Evolutionary conservation across 805 yeast species (phyloP).

Genomic region (Nakazawaea pomicola): DNA sequence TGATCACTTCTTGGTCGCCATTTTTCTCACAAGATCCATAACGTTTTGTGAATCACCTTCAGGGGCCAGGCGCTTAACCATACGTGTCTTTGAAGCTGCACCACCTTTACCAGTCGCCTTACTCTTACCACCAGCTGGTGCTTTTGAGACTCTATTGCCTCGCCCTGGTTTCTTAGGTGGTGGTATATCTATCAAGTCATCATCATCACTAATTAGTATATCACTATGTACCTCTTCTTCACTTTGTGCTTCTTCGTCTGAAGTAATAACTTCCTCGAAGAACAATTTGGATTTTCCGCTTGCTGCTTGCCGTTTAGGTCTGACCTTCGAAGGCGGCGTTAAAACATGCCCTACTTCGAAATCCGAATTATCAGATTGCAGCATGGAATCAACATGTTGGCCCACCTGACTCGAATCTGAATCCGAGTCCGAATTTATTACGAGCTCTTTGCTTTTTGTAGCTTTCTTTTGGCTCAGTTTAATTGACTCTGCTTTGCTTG

Average conservation of each 20-base stretch:
- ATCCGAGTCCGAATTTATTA: conserved; percentile 1
- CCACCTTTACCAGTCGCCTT: neutral
- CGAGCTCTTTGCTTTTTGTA: neutral
- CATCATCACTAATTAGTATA: too few species aligned
- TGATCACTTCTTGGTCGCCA: conserved; percentile 1
- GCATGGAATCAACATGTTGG: too few species aligned
- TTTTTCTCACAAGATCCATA: conserved; percentile 5
- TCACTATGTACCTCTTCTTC: too few species aligned
- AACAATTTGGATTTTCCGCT: too few species aligned
- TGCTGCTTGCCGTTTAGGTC: too few species aligned
- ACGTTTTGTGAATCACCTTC: conserved; percentile 3
- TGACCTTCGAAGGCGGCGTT: too few species aligned
- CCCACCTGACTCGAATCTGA: too few species aligned
- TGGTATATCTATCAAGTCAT: conserved; percentile 10
- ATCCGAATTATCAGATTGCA: too few species aligned
- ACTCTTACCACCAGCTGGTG: too few species aligned
- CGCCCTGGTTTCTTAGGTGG: conserved; percentile 5
- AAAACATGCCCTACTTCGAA: too few species aligned
- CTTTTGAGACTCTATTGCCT: neutral
- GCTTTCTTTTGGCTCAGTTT: neutral
- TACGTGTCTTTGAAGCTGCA: conserved; percentile 1
- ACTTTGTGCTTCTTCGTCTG: neutral
- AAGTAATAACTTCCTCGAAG: too few species aligned
- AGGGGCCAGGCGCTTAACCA: neutral
- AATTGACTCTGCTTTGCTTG: conserved; percentile 1